A percentile compares a stretch with the other conserved stretches of the same genome.
These are phyloP conservation scores for Trematosphaeria pertusa DNA, from an alignment of 2,329 filamentous ascomycete species.

Conservation along the genomic window DNA sequence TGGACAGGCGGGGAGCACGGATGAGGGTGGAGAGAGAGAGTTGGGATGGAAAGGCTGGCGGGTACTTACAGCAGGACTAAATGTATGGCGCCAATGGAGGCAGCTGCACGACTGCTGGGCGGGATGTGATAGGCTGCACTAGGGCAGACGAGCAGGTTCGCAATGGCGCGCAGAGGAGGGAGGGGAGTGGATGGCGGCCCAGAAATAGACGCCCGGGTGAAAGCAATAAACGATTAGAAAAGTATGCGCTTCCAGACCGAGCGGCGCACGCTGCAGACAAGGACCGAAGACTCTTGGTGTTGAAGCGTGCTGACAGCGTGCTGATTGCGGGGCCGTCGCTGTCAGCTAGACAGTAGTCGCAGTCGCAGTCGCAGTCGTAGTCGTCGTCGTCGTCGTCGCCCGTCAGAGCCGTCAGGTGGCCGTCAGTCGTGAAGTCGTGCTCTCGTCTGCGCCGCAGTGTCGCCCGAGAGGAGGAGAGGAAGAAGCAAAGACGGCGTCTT, in stretches of 20 bases:
- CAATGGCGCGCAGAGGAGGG: conserved; percentile 37
- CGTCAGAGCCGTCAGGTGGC: no score
- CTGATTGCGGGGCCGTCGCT: conserved; percentile 21
- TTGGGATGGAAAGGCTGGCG: conserved; percentile 43
- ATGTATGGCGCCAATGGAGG: conserved; percentile 45
- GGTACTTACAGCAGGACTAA: conserved; percentile 49
- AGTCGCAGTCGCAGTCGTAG: conserved; percentile 19
- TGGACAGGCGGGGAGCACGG: conserved; percentile 39
- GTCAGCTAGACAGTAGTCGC: conserved; percentile 14
- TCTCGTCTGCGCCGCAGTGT: background rate
- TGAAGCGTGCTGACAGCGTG: conserved; percentile 30
- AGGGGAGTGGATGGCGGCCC: conserved; percentile 40
- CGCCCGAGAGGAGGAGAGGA: background rate
- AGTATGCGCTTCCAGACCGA: conserved; percentile 40
- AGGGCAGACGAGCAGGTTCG: conserved; percentile 37
- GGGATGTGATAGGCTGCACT: conserved; percentile 43
- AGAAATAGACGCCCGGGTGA: conserved; percentile 51
- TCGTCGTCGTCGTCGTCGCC: conserved; percentile 13
- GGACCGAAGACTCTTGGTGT: conserved; percentile 29
- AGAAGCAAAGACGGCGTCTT: background rate
- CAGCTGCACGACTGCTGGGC: conserved; percentile 40
- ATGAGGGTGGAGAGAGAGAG: conserved; percentile 42
- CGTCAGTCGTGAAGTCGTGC: no score
- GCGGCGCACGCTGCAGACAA: conserved; percentile 36
- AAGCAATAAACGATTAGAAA: conserved; percentile 41